phyloP scores from a whole-genome alignment of 2,329 filamentous ascomycete species.

The Hymenoscyphus salicellus region DNA sequence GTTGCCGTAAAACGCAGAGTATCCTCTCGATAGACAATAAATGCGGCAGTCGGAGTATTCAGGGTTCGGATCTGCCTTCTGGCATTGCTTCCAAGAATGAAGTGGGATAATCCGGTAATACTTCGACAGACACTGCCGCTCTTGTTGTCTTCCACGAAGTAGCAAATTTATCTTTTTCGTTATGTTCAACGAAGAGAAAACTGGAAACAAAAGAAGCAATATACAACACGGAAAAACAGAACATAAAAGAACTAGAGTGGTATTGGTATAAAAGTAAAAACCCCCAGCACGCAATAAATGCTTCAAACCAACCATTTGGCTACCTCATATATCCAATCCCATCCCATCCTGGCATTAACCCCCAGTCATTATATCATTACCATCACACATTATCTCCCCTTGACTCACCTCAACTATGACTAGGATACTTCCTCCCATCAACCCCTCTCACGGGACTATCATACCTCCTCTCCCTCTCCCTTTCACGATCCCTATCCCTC shows the following conservation, averaged over 20 bases:
- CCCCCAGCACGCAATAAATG: not conserved
- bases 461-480: slow-evolving; percentile 16
- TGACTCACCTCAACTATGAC: slow-evolving; percentile 4
- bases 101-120: too few species aligned
- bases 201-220: too few species aligned
- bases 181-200: too few species aligned
- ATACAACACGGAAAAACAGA: not conserved
- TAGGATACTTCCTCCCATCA: slow-evolving; percentile 34
- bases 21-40: too few species aligned
- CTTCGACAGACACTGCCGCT: too few species aligned
- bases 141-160: too few species aligned
- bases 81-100: too few species aligned
- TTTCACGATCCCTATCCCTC: not conserved
- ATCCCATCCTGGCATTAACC: not conserved
- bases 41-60: too few species aligned
- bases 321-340: not conserved
- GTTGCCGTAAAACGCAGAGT: too few species aligned
- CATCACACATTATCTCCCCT: not conserved
- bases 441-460: slow-evolving; percentile 30
- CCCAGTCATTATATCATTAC: slow-evolving; percentile 1
- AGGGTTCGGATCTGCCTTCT: too few species aligned
- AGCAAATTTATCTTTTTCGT: too few species aligned
- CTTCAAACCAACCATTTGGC: not conserved
- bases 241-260: not conserved
- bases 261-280: not conserved